Conservation (phyloP, 371 early-diverging fungal genomes). For the Zancudomyces culisetae region DNA sequence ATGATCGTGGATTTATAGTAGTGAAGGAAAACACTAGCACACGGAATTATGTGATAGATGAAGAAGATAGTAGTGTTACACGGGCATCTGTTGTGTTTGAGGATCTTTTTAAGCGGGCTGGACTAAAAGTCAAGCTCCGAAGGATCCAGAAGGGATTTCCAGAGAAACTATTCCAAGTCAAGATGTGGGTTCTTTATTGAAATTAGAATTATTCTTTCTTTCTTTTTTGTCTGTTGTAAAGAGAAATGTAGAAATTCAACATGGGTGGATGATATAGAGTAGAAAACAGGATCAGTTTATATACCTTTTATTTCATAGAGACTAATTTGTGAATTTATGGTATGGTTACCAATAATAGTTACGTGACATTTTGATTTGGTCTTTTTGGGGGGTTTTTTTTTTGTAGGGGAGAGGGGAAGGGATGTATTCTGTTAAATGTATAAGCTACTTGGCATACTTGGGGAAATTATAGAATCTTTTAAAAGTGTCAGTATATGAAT, state of each 20-base stretch:
- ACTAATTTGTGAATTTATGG: not conserved
- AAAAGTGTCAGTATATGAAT: too few relatives aligned
- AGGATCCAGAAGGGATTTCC: constrained; percentile 62
- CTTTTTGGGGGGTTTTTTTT: too few relatives aligned
- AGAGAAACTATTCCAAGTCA: constrained; percentile 55
- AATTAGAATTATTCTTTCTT: not conserved
- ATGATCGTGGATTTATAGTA: constrained; percentile 65
- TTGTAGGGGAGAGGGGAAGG: too few relatives aligned
- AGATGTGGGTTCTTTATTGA: constrained; percentile 46
- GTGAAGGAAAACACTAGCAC: constrained; percentile 77
- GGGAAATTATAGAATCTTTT: too few relatives aligned
- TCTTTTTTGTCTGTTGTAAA: not conserved
- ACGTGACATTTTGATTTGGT: too few relatives aligned
- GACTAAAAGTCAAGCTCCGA: constrained; percentile 46
- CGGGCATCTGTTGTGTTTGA: constrained; percentile 47
- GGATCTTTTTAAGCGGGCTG: constrained; percentile 44
- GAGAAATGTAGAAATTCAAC: not conserved
- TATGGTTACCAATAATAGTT: too few relatives aligned
- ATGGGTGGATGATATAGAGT: not conserved
- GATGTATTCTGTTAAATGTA: too few relatives aligned
- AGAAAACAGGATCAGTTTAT: not conserved
- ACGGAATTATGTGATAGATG: constrained; percentile 45
- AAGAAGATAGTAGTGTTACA: constrained; percentile 75
- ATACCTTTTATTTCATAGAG: not conserved
- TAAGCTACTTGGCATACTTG: too few relatives aligned